Base-by-base conservation (phyloP, 2,329 filamentous ascomycete species). In the Alternaria sp. region DNA sequence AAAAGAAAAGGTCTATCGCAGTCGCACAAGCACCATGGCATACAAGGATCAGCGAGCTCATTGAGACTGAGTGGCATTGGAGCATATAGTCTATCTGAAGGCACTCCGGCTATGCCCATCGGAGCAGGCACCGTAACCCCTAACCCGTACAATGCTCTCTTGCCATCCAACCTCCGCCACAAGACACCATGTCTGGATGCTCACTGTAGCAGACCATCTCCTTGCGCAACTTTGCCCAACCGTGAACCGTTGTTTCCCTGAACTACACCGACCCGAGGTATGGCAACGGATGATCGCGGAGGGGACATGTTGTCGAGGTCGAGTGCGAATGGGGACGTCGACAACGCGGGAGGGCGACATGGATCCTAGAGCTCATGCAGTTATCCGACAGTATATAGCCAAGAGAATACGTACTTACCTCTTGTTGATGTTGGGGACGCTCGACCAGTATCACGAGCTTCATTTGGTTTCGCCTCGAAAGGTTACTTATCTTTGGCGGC, bases 401-500 rank as follows among this genome's bases (percentile, higher is more conserved):
- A 49, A 49, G 46, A 21, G 15, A 25, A 26, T 21, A 21, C 6
- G 21, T 23, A 1, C 43, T 45, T 21, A 45, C 43, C 19, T 45
- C 3, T 8, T 45, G 43, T 23, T 45, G 43, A 8, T 28, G 13
- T 49, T 49, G 10, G 21, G 11, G 21, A 25, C n/a, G 19, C 13
- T 26, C 46, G 25, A 21, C 17, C 17, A n/a, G 23, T 25, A 25
- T 50, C n/a, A 51, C 52, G 46, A 54, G 44, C 43, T 50, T 13
- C 46, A 17, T 36, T 54, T 36, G 19, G 52, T 36, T 57, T 44
- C 40, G 40, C 52, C 52, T 55, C 52, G n/a, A 46, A 28, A 30
- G 52, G 52, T 23, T 55, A 55, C 52, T 55, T 30, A 55, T 55
- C 52, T 55, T 40, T 46, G 52, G 43, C 52, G 52, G 52, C 52